Conservation (phyloP, 805 yeast genomes). For the Metschnikowia vanudenii region DNA sequence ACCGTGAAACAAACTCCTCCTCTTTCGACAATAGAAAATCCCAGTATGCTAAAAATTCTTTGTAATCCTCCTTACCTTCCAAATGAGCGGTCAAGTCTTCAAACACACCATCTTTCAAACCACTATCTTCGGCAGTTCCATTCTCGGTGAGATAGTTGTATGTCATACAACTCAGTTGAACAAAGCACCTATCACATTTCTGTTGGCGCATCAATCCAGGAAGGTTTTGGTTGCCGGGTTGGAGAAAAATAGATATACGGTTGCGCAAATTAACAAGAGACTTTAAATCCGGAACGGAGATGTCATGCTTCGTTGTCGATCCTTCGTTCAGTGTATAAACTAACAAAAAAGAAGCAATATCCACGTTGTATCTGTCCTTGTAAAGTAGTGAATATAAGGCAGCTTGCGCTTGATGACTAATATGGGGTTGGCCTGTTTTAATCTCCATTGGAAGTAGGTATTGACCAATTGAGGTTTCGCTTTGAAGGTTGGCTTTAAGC, state of each 20-base stretch:
- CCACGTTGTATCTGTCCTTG: conserved; percentile 74
- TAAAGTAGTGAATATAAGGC: conserved; percentile 75
- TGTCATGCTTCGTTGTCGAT: conserved; percentile 53
- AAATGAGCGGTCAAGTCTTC: conserved; percentile 52
- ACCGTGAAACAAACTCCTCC: conserved; percentile 53
- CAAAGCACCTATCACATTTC: conserved; percentile 61
- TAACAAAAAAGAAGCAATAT: conserved; percentile 61
- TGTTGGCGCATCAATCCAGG: conserved; percentile 56
- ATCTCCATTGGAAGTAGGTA: conserved; percentile 79
- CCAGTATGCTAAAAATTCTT: conserved; percentile 68
- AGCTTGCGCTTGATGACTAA: conserved; percentile 83
- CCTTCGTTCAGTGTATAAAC: conserved; percentile 65
- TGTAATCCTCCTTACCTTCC: conserved; percentile 35
- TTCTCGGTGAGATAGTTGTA: conserved; percentile 56
- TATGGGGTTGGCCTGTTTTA: conserved; percentile 73
- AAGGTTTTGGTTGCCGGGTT: conserved; percentile 46
- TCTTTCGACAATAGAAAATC: conserved; percentile 70
- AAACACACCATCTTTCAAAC: conserved; percentile 49
- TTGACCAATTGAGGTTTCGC: conserved; percentile 36
- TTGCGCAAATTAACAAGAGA: conserved; percentile 73
- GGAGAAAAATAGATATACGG: conserved; percentile 56
- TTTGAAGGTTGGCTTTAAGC: conserved; percentile 53
- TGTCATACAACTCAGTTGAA: conserved; percentile 61
- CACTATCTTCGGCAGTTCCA: conserved; percentile 56
- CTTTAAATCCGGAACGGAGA: conserved; percentile 55